phyloP scores from a whole-genome alignment of 164 flowering plant species.

The Chimonanthus praecox region DNA sequence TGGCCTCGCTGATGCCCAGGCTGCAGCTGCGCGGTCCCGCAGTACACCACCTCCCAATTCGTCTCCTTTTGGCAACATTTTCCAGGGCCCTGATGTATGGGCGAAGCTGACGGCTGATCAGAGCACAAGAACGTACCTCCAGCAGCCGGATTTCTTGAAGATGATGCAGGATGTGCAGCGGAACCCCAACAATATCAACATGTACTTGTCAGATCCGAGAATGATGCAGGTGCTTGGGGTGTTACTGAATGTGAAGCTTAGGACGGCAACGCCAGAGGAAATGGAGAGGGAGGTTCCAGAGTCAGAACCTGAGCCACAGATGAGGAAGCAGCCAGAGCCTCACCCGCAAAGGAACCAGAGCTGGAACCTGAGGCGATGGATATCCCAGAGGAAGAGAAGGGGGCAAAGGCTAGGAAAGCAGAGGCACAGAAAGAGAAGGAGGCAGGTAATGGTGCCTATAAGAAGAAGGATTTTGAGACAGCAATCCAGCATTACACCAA shows the following conservation, averaged over 20 bases:
- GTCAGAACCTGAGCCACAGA: constrained; percentile 9
- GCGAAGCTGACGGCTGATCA: constrained; percentile 84
- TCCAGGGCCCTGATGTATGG: constrained; percentile 88
- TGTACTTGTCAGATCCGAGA: constrained; percentile 75
- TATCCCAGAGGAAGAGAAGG: constrained; percentile 52
- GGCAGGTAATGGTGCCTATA: constrained; percentile 84
- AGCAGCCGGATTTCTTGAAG: constrained; percentile 81
- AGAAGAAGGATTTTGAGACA: constrained; percentile 91
- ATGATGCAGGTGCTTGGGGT: constrained; percentile 90
- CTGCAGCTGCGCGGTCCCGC: constrained; percentile 35
- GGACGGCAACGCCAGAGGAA: constrained; percentile 36
- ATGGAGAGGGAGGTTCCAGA: constrained; percentile 47
- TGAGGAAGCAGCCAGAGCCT: constrained; percentile 23
- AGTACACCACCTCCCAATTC: constrained; percentile 5
- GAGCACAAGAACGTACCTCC: constrained; percentile 48
- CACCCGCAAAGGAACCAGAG: constrained; percentile 28
- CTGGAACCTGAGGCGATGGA: constrained; percentile 48
- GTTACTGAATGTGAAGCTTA: constrained; percentile 56
- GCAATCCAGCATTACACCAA: constrained; percentile 70
- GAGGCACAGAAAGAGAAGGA: constrained; percentile 85
- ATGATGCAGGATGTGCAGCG: constrained; percentile 89
- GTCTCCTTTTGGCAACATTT: constrained; percentile 66
- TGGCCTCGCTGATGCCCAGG: constrained; percentile 70
- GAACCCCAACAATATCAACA: constrained; percentile 69
- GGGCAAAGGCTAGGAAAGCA: constrained; percentile 50